Evolutionary conservation across 106 monocot species (phyloP), one percentile per base, ranked within the genome.

Genomic region (Acorus calamus): DNA sequence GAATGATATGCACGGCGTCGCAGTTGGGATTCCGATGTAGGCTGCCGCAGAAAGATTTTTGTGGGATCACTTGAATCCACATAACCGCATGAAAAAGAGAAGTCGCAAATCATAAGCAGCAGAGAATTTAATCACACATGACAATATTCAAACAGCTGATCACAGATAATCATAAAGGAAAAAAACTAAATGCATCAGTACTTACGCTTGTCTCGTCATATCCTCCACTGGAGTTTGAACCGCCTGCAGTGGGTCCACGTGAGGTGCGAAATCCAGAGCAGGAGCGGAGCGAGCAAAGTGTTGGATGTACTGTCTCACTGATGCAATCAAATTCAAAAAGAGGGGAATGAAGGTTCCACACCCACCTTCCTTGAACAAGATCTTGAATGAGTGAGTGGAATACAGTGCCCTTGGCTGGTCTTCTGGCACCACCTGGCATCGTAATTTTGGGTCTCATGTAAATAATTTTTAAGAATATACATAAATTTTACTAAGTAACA

Each of bases 1-100:
- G 80, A 52, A 67, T 91, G 79, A 61, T 90, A 96, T 45, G 84
- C 55, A 56, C 96, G 84, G 50, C 90, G 69, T 63, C 96, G 73
- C 43, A 96, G 71, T 14, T 91, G 78, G 2, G 96, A 96, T 60
- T 81, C 91, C 2, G 77, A 55, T 1, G 84, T 44, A 1, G 96
- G 96, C 70, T 96, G 96, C 79, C 90, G 96, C 71, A 96, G 59
- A 76, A 80, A 96, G 49, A 96, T 96, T 53, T 71, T 84, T 14
- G 96, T 91, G 2, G 96, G 96, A 62, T 96, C 96, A 46, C 80
- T 91, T 47, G 96, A 90, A 78, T 96, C 96, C 11, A 96, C 91
- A 64, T 96, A 96, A 52, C 96, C 90, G 65, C 58, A 70, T 7
- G 8, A 46, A 60, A 14, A 11, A 56, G 11, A 65, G n/a, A 49